phyloP scores from a whole-genome alignment of 495 filamentous ascomycete genomes.

The Talaromyces stipitatus region DNA sequence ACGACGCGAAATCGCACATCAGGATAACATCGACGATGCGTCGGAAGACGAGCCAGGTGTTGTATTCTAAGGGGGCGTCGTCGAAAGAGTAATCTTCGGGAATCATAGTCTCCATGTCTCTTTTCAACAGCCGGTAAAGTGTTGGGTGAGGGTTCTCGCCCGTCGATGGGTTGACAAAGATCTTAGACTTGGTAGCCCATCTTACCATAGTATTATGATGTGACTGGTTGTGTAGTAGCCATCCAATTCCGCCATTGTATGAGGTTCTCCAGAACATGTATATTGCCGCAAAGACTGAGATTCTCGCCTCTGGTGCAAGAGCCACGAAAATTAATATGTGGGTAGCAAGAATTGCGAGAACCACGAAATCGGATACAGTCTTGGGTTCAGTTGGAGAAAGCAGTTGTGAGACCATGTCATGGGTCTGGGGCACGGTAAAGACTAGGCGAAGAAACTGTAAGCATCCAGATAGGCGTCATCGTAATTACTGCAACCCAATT shows the following conservation, averaged over 20 bases:
- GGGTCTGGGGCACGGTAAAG: slow-evolving; percentile 91
- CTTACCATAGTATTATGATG: slow-evolving; percentile 75
- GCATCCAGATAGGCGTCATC: neutral
- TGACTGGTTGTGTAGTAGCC: slow-evolving; percentile 81
- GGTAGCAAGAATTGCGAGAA: slow-evolving; percentile 69
- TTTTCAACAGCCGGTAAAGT: slow-evolving; percentile 75
- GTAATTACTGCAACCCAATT: neutral
- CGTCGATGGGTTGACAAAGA: slow-evolving; percentile 76
- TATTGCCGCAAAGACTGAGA: slow-evolving; percentile 67
- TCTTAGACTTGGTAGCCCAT: slow-evolving; percentile 77
- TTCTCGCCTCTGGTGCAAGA: slow-evolving; percentile 57
- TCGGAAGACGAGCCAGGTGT: slow-evolving; percentile 95
- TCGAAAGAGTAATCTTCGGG: slow-evolving; percentile 91
- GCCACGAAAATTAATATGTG: slow-evolving; percentile 66
- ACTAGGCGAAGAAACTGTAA: slow-evolving; percentile 43
- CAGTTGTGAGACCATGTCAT: slow-evolving; percentile 98
- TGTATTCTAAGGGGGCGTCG: slow-evolving; percentile 90
- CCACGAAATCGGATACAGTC: slow-evolving; percentile 76
- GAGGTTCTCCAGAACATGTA: slow-evolving; percentile 89
- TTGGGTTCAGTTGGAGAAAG: slow-evolving; percentile 93
- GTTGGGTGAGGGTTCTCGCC: slow-evolving; percentile 74
- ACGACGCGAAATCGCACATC: slow-evolving; percentile 97
- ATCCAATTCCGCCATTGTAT: slow-evolving; percentile 93
- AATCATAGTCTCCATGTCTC: slow-evolving; percentile 90
- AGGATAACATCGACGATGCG: slow-evolving; percentile 91